Evolutionary conservation across 306 rosid genomes (phyloP).

Genomic region (Sicyos edulis): DNA sequence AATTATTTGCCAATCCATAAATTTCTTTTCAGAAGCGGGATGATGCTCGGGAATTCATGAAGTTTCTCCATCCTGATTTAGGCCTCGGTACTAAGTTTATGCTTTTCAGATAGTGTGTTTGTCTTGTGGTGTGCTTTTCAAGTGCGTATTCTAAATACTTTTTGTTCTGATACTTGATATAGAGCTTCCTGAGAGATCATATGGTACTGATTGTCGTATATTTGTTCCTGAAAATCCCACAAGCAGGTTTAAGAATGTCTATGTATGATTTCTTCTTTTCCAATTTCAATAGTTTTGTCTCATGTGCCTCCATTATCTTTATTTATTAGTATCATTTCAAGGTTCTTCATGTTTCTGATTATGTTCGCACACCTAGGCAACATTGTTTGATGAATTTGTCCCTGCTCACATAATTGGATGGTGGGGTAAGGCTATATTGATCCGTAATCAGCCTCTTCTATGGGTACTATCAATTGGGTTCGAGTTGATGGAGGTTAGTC

Average conservation of each 20-base stretch:
- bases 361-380: conserved; percentile 60
- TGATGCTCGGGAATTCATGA: conserved; percentile 95
- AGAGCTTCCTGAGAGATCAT: conserved; percentile 98
- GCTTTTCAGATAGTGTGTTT: neutral
- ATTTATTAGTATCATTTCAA: conserved; percentile 17
- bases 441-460: conserved; percentile 95
- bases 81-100: conserved; percentile 66
- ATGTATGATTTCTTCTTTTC: conserved; percentile 47
- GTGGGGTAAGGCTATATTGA: conserved; percentile 99
- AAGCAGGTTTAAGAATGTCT: conserved; percentile 97
- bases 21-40: conserved; percentile 65
- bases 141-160: conserved; percentile 3
- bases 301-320: conserved; percentile 13
- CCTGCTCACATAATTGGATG: conserved; percentile 94
- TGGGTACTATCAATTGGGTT: conserved; percentile 94
- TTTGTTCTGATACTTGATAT: conserved; percentile 25
- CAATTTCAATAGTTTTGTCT: conserved; percentile 23
- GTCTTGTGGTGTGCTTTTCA: neutral
- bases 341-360: neutral
- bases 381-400: conserved; percentile 97
- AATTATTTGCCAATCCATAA: neutral
- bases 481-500: conserved; percentile 84
- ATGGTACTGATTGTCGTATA: conserved; percentile 93
- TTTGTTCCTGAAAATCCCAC: conserved; percentile 80
- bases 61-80: conserved; percentile 95